phyloP scores from a whole-genome alignment of 306 rosid genomes.

The Dryas octopetala region DNA sequence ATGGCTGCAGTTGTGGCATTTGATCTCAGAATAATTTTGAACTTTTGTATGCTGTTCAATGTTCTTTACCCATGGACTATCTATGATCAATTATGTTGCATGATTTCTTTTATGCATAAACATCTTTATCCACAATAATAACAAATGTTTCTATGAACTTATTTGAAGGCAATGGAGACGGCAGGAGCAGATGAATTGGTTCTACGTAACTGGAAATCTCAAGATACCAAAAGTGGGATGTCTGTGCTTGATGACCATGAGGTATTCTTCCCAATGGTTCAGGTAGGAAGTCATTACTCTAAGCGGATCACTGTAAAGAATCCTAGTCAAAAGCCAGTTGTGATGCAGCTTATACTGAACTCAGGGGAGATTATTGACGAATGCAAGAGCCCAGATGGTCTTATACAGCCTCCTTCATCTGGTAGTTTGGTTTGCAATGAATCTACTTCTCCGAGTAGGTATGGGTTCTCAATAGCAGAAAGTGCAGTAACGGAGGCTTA shows the following conservation, averaged over 20 bases:
- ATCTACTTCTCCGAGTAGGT: constrained; percentile 52
- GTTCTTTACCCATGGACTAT: constrained; percentile 1
- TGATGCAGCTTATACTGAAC: constrained; percentile 85
- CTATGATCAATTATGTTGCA: not conserved
- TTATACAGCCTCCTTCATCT: constrained; percentile 59
- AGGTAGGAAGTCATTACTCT: constrained; percentile 72
- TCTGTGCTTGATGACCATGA: constrained; percentile 78
- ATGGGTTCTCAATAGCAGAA: constrained; percentile 82
- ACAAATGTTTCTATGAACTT: constrained; percentile 28
- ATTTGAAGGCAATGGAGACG: constrained; percentile 46
- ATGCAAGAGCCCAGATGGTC: constrained; percentile 61
- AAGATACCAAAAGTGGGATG: constrained; percentile 47
- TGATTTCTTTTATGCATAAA: not conserved
- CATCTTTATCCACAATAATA: constrained; percentile 13
- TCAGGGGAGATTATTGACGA: constrained; percentile 67
- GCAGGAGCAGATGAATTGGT: constrained; percentile 67
- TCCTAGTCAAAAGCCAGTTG: constrained; percentile 79
- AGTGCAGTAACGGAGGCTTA: constrained; percentile 75
- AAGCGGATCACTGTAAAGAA: constrained; percentile 78
- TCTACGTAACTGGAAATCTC: constrained; percentile 86
- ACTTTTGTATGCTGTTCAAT: not conserved
- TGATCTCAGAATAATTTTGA: not conserved
- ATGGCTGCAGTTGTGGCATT: constrained; percentile 10
- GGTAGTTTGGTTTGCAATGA: constrained; percentile 56
- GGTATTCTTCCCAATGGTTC: constrained; percentile 65